These are phyloP conservation scores for Leccinum disarticulatum DNA, from an alignment of 768 basidiomycete species.

Conservation along the genomic window DNA sequence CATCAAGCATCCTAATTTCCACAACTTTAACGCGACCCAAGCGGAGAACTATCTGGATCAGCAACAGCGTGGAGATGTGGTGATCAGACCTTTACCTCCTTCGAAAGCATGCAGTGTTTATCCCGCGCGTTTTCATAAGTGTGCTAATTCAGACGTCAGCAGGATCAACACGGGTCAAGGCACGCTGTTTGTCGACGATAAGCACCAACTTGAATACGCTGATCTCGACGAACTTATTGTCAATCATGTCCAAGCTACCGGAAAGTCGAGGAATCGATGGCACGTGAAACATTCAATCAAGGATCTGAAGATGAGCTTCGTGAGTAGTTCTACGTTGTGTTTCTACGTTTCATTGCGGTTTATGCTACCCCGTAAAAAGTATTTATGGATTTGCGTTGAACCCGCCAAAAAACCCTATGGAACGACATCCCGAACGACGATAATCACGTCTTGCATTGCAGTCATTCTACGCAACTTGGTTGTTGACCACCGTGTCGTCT, in stretches of 20 bases:
- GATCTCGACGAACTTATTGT: constrained; percentile 97
- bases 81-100: constrained; percentile 77
- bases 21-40: constrained; percentile 86
- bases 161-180: constrained; percentile 77
- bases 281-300: constrained; percentile 92
- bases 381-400: constrained; percentile 96
- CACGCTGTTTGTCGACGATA: constrained; percentile 68
- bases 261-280: constrained; percentile 91
- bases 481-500: constrained; percentile 53
- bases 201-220: constrained; percentile 65
- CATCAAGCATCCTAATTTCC: constrained; percentile 98
- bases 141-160: constrained; percentile 62
- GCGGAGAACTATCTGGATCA: constrained; percentile 88
- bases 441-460: not conserved
- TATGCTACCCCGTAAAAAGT: constrained; percentile 48
- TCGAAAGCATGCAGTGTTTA: constrained; percentile 69
- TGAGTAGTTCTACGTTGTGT: constrained; percentile 42
- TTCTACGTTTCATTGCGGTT: not conserved
- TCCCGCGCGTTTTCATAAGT: not conserved
- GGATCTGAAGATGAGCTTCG: constrained; percentile 88
- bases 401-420: constrained; percentile 59
- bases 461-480: constrained; percentile 14
- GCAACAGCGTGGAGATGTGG: constrained; percentile 95
- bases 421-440: not conserved
- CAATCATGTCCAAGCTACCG: constrained; percentile 94